Base-by-base conservation (phyloP, 495 filamentous ascomycete genomes). In the Neurospora sp. region DNA sequence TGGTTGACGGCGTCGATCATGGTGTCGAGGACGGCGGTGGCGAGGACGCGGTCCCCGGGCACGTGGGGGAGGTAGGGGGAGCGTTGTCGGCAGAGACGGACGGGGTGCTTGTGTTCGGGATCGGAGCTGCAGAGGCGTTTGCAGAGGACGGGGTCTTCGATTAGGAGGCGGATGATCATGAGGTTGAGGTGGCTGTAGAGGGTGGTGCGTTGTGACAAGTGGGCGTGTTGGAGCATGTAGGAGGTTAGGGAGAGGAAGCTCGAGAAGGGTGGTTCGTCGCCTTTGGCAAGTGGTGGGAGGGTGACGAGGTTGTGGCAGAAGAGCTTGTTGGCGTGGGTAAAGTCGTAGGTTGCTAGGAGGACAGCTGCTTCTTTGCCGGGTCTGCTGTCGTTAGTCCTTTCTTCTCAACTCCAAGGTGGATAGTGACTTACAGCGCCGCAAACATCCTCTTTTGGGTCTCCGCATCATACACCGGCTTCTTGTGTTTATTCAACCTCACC, bases 1-100 rank as follows among this genome's bases (percentile, higher is more conserved):
- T 99, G 96, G 72, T 94, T 97, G 78, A 98, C 91, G 14, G 92
- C 93, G 79, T 97, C 96, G 49, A 96, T 86, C 83, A 96, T 88
- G 20, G 93, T 88, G 78, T 98, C 96, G 71, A 99, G 84, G 41
- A 98, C 88, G 20, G 90, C 88, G 4, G 93, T 88, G 27, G 90
- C 91, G 14, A 93, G 82, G 12, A 92, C 84, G 20, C 95, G 88
- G 23, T 96, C 91, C 7, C 88, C 88, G 23, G 86, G 86, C 27
- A 93, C 88, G 0, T 92, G 77, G 0, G 96, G 96, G n/a, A 98
- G 87, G 80, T 91, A 93, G 2, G 96, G 96, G 70, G 93, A 93
- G 71, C 93, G 88, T 81, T 99, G 96, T 70, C 96, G 90, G 81
- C 95, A 98, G 16, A 98, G 86, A 49, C 96, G 91, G 12, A 98